phyloP scores from a whole-genome alignment of 1,284 basidiomycete genomes.

The Leccinum proximum region DNA sequence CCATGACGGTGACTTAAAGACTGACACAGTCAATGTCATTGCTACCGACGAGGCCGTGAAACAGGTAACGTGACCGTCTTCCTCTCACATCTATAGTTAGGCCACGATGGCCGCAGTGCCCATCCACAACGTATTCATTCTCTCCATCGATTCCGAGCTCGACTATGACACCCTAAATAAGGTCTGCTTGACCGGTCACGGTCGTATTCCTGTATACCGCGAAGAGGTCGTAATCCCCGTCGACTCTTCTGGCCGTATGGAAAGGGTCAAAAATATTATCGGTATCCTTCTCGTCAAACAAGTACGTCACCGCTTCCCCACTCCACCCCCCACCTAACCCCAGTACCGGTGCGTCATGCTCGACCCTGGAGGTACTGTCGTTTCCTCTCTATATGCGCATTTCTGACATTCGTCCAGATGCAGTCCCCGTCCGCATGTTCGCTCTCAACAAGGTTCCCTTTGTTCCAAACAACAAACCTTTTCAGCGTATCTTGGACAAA shows the following conservation, averaged over 20 bases:
- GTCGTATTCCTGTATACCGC: slow-evolving; percentile 40
- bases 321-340: not conserved
- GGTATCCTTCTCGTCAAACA: slow-evolving; percentile 50
- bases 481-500: slow-evolving; percentile 53
- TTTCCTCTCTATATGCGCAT: not conserved
- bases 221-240: slow-evolving; percentile 37
- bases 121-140: slow-evolving; percentile 42
- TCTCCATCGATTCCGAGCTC: slow-evolving; percentile 48
- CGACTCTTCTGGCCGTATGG: slow-evolving; percentile 22
- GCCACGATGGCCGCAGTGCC: slow-evolving; percentile 31
- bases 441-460: slow-evolving; percentile 85
- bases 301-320: slow-evolving; percentile 14
- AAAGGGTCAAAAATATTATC: slow-evolving; percentile 45
- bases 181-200: slow-evolving; percentile 43
- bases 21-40: slow-evolving; percentile 74
- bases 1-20: slow-evolving; percentile 65
- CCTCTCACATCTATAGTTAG: slow-evolving; percentile 4
- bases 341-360: slow-evolving; percentile 69
- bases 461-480: slow-evolving; percentile 77
- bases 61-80: slow-evolving; percentile 34
- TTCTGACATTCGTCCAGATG: slow-evolving; percentile 45
- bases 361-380: slow-evolving; percentile 74
- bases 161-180: slow-evolving; percentile 34
- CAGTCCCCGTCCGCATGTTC: slow-evolving; percentile 73
- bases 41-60: slow-evolving; percentile 64